Evolutionary conservation across 495 filamentous ascomycete genomes (phyloP).

Genomic region (Aspergillus conjunctus): DNA sequence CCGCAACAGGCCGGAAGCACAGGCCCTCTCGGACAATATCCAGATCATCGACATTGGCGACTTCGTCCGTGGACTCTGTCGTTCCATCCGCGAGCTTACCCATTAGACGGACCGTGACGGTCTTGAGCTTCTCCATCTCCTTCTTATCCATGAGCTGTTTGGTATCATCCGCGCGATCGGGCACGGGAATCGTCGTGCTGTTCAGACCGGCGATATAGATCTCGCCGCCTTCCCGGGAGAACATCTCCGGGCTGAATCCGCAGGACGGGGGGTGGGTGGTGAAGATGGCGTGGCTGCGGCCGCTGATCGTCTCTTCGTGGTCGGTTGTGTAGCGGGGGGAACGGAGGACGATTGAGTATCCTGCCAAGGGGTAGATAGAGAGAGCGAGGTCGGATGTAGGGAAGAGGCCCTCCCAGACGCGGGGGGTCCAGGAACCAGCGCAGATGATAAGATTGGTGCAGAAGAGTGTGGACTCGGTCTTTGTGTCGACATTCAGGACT

Average conservation of each 20-base stretch:
- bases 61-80: slow-evolving; percentile 24
- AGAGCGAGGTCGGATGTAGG: slow-evolving; percentile 51
- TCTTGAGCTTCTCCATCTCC: slow-evolving; percentile 54
- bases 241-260: slow-evolving; percentile 73
- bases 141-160: slow-evolving; percentile 45
- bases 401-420: slow-evolving; percentile 65
- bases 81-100: slow-evolving; percentile 35
- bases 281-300: slow-evolving; percentile 70
- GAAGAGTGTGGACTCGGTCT: slow-evolving; percentile 34
- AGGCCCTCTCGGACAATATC: slow-evolving; percentile 65
- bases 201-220: slow-evolving; percentile 80
- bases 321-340: slow-evolving; percentile 56
- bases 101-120: slow-evolving; percentile 58
- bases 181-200: slow-evolving; percentile 56
- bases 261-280: slow-evolving; percentile 50
- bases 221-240: slow-evolving; percentile 63
- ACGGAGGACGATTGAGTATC: slow-evolving; percentile 68
- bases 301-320: slow-evolving; percentile 28
- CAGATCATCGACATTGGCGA: slow-evolving; percentile 51
- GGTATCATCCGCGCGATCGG: slow-evolving; percentile 50
- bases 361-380: slow-evolving; percentile 64
- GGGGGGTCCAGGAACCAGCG: slow-evolving; percentile 69
- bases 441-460: slow-evolving; percentile 64
- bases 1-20: slow-evolving; percentile 73
- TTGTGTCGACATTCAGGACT: slow-evolving; percentile 35